A percentile compares a stretch with the other conserved stretches of the same genome.
Evolutionary conservation across 2,329 filamentous ascomycete species (phyloP).

Genomic region (Fulvia fulva): DNA sequence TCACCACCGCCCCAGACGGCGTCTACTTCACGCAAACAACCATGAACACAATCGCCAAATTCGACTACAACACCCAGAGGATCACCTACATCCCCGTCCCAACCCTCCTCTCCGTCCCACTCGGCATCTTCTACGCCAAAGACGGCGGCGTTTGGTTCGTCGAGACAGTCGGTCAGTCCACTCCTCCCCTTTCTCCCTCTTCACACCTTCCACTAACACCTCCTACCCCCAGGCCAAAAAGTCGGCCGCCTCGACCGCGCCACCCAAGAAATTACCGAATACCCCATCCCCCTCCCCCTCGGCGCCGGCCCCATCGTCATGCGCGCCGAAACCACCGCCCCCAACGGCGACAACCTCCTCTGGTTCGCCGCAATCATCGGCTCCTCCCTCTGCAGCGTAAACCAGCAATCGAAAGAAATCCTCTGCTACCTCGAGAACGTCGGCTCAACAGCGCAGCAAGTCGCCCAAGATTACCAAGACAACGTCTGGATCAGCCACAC

Average conservation of each 20-base stretch:
- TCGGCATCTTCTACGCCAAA: constrained; percentile 8
- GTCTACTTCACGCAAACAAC: constrained; percentile 9
- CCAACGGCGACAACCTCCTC: constrained; percentile 7
- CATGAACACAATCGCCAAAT: constrained; percentile 5
- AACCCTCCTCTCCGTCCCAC: background rate
- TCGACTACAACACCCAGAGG: constrained; percentile 6
- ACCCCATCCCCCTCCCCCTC: constrained; percentile 6
- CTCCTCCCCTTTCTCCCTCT: no score
- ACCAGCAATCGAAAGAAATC: constrained; percentile 6
- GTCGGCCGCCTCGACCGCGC: constrained; percentile 12
- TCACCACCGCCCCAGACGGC: constrained; percentile 8
- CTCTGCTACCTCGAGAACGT: constrained; percentile 2
- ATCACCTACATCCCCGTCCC: constrained; percentile 7
- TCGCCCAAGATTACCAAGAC: constrained; percentile 6
- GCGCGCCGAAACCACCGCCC: constrained; percentile 7
- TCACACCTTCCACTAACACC: background rate
- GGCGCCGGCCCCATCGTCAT: constrained; percentile 2
- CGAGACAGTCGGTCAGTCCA: background rate
- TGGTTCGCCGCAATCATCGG: constrained; percentile 7
- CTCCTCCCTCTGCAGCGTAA: background rate
- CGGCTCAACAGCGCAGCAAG: background rate
- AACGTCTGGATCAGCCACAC: constrained; percentile 7
- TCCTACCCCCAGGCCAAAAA: background rate
- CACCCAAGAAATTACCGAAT: constrained; percentile 12
- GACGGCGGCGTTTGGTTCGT: constrained; percentile 10